A percentile compares a stretch with the other conserved stretches of the same genome.
phyloP scores from a whole-genome alignment of 2,329 filamentous ascomycete species.

The Cercospora nicotianae region DNA sequence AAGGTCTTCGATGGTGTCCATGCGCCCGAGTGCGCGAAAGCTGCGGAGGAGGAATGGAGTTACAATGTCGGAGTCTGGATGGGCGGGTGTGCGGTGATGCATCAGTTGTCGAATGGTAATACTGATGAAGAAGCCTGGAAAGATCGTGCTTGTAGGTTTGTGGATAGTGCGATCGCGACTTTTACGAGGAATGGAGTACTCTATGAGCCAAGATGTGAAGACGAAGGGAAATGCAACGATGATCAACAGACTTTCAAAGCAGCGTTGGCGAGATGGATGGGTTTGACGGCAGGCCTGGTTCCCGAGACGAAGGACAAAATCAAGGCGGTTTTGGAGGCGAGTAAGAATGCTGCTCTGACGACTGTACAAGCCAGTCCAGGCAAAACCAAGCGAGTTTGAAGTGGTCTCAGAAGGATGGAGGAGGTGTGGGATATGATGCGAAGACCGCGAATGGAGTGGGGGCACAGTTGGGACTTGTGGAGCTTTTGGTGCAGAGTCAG shows the following conservation, averaged over 20 bases:
- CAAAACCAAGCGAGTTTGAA: neutral
- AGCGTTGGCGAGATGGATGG: slow-evolving; percentile 52
- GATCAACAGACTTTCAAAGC: slow-evolving; percentile 49
- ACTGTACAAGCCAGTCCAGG: slow-evolving; percentile 8
- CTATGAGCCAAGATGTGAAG: slow-evolving; percentile 49
- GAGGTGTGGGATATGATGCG: neutral
- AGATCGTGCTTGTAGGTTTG: neutral
- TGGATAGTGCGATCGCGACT: slow-evolving; percentile 26
- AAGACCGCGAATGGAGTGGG: neutral
- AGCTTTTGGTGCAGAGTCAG: slow-evolving; percentile 1
- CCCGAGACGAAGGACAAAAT: slow-evolving; percentile 11
- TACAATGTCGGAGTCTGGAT: slow-evolving; percentile 51
- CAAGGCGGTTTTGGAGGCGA: slow-evolving; percentile 36
- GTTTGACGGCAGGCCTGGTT: slow-evolving; percentile 32
- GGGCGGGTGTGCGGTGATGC: slow-evolving; percentile 51
- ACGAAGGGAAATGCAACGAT: slow-evolving; percentile 43
- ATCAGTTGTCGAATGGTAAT: neutral
- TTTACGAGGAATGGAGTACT: slow-evolving; percentile 41
- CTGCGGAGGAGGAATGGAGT: slow-evolving; percentile 51
- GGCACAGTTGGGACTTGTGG: slow-evolving; percentile 6
- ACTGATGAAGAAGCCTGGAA: neutral
- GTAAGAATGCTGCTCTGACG: slow-evolving; percentile 50
- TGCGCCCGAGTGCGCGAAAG: slow-evolving; percentile 45
- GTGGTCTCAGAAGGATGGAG: neutral
- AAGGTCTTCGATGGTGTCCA: slow-evolving; percentile 51